A percentile compares a stretch with the other conserved stretches of the same genome.
phyloP scores from a whole-genome alignment of 202 grass and related monocot genomes.

The Musa balbisiana region DNA sequence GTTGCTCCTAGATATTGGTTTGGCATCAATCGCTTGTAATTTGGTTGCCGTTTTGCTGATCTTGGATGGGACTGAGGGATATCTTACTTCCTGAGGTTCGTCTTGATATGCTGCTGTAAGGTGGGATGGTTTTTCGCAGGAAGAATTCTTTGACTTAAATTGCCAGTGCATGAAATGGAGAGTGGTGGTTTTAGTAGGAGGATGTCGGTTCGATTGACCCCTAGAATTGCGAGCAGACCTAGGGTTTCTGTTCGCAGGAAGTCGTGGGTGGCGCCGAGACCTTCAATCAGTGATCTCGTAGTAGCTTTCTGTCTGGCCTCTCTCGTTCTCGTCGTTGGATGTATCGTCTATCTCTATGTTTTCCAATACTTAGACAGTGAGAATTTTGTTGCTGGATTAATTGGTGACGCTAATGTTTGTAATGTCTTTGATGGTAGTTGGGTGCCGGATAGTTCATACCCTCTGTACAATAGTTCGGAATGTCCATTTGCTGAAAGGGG shows the following conservation, averaged over 20 bases:
- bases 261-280: slow-evolving; percentile 44
- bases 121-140: slow-evolving; percentile 1
- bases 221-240: slow-evolving; percentile 56
- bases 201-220: slow-evolving; percentile 46
- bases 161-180: slow-evolving; percentile 39
- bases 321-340: slow-evolving; percentile 41
- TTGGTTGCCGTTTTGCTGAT: not conserved
- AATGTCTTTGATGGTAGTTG: slow-evolving; percentile 81
- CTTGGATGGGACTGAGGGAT: slow-evolving; percentile 1
- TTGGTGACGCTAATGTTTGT: slow-evolving; percentile 27
- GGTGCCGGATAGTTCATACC: slow-evolving; percentile 55
- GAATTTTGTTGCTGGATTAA: slow-evolving; percentile 33
- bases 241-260: slow-evolving; percentile 47
- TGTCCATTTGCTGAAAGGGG: slow-evolving; percentile 83
- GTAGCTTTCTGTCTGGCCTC: slow-evolving; percentile 46
- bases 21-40: not conserved
- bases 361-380: slow-evolving; percentile 44
- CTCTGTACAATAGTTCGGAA: slow-evolving; percentile 73
- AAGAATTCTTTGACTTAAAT: not conserved
- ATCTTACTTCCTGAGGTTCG: not conserved
- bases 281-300: slow-evolving; percentile 45
- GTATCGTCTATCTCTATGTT: slow-evolving; percentile 51
- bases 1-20: not conserved
- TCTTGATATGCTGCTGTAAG: not conserved
- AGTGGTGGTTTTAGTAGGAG: slow-evolving; percentile 52